phyloP scores from a whole-genome alignment of 139 green algal species.

The Picochlorum sp. region DNA sequence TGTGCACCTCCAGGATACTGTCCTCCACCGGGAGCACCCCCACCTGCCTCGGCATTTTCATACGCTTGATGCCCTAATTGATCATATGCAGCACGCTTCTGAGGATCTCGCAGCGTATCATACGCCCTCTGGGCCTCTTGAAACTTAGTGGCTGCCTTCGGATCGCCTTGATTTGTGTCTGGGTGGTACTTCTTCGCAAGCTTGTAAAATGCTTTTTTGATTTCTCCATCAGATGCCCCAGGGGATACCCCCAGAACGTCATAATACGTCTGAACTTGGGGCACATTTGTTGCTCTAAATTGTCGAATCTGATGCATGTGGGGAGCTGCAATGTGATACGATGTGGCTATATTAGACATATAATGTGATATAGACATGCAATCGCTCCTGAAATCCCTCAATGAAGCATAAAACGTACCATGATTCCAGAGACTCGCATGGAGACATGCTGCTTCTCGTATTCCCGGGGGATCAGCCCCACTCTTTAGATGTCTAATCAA shows the following conservation, averaged over 20 bases:
- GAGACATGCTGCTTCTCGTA: too few relatives aligned
- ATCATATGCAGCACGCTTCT: constrained; percentile 75
- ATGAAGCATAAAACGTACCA: too few relatives aligned
- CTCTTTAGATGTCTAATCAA: too few relatives aligned
- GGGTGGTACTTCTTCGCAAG: constrained; percentile 88
- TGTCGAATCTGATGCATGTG: background rate
- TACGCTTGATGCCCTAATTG: constrained; percentile 34
- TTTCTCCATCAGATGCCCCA: constrained; percentile 61
- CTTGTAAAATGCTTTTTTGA: constrained; percentile 88
- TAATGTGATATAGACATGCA: background rate
- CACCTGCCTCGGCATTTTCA: constrained; percentile 16
- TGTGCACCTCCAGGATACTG: constrained; percentile 22
- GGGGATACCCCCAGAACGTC: constrained; percentile 57
- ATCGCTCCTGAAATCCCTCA: background rate
- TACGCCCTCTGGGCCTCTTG: constrained; percentile 85
- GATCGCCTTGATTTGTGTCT: constrained; percentile 83
- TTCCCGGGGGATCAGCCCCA: too few relatives aligned
- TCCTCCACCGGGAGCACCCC: constrained; percentile 11
- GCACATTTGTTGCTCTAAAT: background rate
- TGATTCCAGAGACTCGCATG: too few relatives aligned
- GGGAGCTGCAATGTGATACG: background rate
- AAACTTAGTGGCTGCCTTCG: constrained; percentile 66
- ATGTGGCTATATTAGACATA: background rate
- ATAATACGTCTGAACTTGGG: constrained; percentile 52
- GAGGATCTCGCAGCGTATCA: constrained; percentile 71